A percentile compares a stretch with the other conserved stretches of the same genome.
These are phyloP conservation scores for Fusarium sp. DNA, from an alignment of 2,329 filamentous ascomycete species.

Conservation along the genomic window DNA sequence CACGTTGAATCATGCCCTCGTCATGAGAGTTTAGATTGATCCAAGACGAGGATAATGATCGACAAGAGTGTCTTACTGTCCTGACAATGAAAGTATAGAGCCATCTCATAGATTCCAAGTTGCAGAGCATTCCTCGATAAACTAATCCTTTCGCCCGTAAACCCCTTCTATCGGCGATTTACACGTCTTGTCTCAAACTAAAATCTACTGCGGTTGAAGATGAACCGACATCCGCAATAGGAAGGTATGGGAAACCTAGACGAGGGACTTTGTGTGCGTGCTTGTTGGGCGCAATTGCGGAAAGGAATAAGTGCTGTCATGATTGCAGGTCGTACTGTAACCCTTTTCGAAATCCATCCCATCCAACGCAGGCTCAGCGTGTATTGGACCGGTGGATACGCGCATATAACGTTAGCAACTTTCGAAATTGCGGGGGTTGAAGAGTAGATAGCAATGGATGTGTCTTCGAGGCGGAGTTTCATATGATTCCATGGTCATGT, in stretches of 20 bases:
- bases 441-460: not conserved
- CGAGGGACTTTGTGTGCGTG: not conserved
- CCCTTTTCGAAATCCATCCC: not conserved
- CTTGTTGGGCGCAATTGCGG: not conserved
- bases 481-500: not conserved
- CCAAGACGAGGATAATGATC: not conserved
- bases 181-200: slow-evolving; percentile 3
- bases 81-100: not conserved
- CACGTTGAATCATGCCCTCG: not conserved
- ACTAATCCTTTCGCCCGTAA: not conserved
- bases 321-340: slow-evolving; percentile 8
- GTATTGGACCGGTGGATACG: not conserved
- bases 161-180: not conserved
- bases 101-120: not conserved
- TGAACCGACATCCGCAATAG: slow-evolving; percentile 9
- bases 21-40: not conserved
- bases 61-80: not conserved
- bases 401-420: not conserved
- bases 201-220: not conserved
- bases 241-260: slow-evolving; percentile 29
- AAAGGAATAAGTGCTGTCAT: slow-evolving; percentile 9
- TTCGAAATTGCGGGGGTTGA: not conserved
- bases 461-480: not conserved
- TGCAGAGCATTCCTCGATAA: not conserved
- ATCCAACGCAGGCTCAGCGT: not conserved